Conservation (phyloP, 306 rosid genomes). For the Inga oerstediana region DNA sequence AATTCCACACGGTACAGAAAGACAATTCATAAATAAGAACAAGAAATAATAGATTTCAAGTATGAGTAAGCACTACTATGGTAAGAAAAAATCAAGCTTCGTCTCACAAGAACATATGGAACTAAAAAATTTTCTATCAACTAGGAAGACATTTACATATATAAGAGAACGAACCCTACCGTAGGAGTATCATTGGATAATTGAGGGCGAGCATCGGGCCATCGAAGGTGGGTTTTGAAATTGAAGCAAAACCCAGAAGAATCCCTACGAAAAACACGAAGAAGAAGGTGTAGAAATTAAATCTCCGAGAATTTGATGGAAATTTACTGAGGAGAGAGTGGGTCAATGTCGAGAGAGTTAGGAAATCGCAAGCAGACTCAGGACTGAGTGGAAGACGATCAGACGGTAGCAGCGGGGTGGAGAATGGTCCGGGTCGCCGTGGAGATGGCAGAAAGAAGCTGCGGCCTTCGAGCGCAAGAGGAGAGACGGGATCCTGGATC, state of each 20-base stretch:
- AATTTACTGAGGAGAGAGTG: background rate
- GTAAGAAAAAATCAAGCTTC: conserved; percentile 32
- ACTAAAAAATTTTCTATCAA: background rate
- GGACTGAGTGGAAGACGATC: no score
- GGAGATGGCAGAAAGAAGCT: no score
- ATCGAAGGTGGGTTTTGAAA: conserved; percentile 54
- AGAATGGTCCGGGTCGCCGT: no score
- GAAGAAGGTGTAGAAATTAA: background rate
- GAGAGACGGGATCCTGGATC: no score
- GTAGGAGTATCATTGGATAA: conserved; percentile 19
- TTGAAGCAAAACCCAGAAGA: conserved; percentile 44
- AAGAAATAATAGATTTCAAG: conserved; percentile 1
- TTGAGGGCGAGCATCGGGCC: conserved; percentile 28
- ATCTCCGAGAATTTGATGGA: background rate
- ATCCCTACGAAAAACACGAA: conserved; percentile 41
- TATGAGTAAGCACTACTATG: background rate
- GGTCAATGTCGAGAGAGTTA: no score
- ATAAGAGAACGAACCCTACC: conserved; percentile 32
- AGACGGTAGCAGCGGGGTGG: no score
- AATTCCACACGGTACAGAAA: conserved; percentile 27
- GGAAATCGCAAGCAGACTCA: no score
- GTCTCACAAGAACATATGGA: conserved; percentile 24
- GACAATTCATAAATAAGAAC: background rate
- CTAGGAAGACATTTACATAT: conserved; percentile 27
- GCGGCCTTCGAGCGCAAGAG: no score